phyloP scores from a whole-genome alignment of 306 rosid genomes.

The Clitoria ternatea region DNA sequence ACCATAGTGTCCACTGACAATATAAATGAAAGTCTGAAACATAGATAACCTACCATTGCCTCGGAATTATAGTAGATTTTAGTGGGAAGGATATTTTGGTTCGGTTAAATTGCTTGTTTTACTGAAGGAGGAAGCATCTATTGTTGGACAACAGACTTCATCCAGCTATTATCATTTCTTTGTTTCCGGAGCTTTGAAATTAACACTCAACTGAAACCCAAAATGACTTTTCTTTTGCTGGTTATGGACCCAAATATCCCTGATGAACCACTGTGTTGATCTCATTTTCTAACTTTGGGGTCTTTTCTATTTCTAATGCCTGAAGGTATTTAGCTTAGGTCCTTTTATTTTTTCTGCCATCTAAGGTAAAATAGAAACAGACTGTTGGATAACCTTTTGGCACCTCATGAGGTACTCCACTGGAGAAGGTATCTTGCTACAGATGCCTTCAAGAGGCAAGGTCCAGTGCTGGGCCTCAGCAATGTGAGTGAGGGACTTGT shows the following conservation, averaged over 20 bases:
- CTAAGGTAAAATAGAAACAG: not conserved
- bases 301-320: not conserved
- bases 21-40: conserved; percentile 13
- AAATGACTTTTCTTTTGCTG: not conserved
- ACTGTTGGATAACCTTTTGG: not conserved
- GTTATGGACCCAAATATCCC: not conserved
- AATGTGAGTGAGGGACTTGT: not conserved
- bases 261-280: not conserved
- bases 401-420: not conserved
- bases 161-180: not conserved
- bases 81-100: not conserved
- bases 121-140: not conserved
- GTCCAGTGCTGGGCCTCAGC: not conserved
- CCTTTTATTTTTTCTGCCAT: not conserved
- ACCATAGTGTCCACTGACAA: not conserved
- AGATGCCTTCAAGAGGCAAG: conserved; percentile 2
- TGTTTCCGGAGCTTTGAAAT: not conserved
- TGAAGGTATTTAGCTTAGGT: not conserved
- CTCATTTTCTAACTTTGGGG: not conserved
- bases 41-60: conserved; percentile 15
- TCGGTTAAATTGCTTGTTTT: conserved; percentile 2
- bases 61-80: conserved; percentile 8
- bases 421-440: not conserved
- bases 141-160: not conserved
- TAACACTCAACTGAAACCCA: not conserved